Evolutionary conservation across 257 asterid genomes (phyloP).

Genomic region (Solanum dulcamara): DNA sequence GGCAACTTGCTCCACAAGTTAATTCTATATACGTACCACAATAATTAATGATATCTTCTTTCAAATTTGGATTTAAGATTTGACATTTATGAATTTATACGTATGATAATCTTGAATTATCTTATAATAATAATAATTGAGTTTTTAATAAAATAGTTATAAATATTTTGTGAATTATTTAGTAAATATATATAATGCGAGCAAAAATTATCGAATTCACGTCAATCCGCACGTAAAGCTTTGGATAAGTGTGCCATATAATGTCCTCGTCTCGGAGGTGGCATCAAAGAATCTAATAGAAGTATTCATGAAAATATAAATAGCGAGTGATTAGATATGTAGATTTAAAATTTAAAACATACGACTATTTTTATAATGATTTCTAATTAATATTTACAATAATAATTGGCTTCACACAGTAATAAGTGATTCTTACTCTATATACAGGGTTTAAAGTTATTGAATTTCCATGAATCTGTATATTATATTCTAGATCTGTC

Average conservation of each 20-base stretch:
- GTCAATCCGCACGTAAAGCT: not conserved
- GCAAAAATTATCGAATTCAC: not conserved
- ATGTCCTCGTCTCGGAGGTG: not conserved
- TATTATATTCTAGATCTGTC: too few relatives aligned
- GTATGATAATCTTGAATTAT: not conserved
- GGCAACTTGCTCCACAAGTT: not conserved
- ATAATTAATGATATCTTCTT: not conserved
- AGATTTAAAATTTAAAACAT: too few relatives aligned
- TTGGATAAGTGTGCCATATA: accelerated
- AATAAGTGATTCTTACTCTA: too few relatives aligned
- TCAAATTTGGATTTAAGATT: too few relatives aligned
- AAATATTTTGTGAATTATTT: not conserved
- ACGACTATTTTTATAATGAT: not conserved
- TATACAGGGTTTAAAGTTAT: too few relatives aligned
- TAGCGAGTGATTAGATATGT: too few relatives aligned
- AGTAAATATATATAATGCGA: not conserved
- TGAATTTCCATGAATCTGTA: not conserved
- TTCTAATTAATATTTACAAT: too few relatives aligned
- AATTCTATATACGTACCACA: not conserved
- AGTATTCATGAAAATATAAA: too few relatives aligned
- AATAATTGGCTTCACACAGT: too few relatives aligned
- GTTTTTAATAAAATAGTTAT: not conserved
- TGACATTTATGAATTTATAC: not conserved
- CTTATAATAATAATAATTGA: not conserved
- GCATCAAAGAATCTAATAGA: not conserved